phyloP scores from a whole-genome alignment of 495 filamentous ascomycete genomes.

The Penicillium dipodomyicola region DNA sequence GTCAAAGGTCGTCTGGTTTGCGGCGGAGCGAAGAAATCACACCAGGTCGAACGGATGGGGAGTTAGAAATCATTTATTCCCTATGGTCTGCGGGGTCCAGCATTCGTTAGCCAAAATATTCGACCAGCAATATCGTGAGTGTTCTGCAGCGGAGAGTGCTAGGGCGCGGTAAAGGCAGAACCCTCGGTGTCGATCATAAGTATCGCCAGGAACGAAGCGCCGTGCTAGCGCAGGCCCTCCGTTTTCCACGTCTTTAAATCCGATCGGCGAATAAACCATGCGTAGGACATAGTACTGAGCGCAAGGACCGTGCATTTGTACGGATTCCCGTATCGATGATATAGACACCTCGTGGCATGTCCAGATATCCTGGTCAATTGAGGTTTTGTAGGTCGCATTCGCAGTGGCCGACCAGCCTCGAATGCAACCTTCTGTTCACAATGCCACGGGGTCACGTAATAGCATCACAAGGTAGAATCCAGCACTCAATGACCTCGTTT shows the following conservation, averaged over 20 bases:
- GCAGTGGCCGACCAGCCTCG: slow-evolving; percentile 5
- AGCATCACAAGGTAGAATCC: neutral
- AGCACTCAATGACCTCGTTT: neutral
- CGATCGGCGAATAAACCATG: neutral
- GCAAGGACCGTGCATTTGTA: neutral
- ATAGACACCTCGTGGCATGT: neutral
- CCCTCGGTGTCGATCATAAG: slow-evolving; percentile 1
- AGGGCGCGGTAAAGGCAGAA: neutral
- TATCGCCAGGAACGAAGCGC: neutral
- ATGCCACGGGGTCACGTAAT: neutral
- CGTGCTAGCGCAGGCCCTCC: slow-evolving; percentile 1
- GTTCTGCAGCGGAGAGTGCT: slow-evolving; percentile 1
- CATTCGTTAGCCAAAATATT: slow-evolving; percentile 18
- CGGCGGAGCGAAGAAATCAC: slow-evolving; percentile 27
- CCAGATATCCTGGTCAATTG: neutral
- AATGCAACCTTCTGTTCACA: slow-evolving; percentile 7
- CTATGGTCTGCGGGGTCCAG: slow-evolving; percentile 15
- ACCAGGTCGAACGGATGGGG: slow-evolving; percentile 25
- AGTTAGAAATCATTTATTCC: slow-evolving; percentile 34
- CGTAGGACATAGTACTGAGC: neutral
- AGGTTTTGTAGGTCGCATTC: slow-evolving; percentile 14
- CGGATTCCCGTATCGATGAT: neutral
- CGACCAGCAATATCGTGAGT: neutral
- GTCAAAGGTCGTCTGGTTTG: slow-evolving; percentile 30
- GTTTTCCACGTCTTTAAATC: neutral